phyloP scores from a whole-genome alignment of 805 yeast species.

The Starmerella etchellsii region DNA sequence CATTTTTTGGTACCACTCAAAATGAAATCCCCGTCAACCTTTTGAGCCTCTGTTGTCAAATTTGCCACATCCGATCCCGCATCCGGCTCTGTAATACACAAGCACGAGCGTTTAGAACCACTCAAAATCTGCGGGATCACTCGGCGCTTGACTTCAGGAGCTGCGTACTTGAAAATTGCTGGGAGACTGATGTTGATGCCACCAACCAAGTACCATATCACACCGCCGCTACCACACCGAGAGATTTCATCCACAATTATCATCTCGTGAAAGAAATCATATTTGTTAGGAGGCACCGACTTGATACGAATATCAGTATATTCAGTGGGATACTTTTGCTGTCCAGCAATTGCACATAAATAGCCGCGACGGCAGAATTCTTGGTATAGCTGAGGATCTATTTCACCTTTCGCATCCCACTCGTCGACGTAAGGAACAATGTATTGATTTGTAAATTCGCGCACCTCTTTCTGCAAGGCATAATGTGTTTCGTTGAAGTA shows the following conservation, averaged over 20 bases:
- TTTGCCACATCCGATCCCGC: constrained; percentile 36
- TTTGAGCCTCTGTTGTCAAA: constrained; percentile 29
- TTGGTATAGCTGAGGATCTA: constrained; percentile 25
- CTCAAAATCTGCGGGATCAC: constrained; percentile 29
- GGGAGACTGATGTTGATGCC: constrained; percentile 34
- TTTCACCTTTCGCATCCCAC: constrained; percentile 31
- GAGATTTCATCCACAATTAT: constrained; percentile 30
- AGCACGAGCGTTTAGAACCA: constrained; percentile 31
- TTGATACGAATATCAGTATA: constrained; percentile 28
- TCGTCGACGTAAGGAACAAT: constrained; percentile 32
- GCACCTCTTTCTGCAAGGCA: constrained; percentile 31
- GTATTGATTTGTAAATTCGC: constrained; percentile 30
- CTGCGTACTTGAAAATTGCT: constrained; percentile 29
- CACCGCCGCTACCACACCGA: constrained; percentile 32
- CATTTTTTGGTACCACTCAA: constrained; percentile 35
- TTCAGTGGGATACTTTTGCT: constrained; percentile 27
- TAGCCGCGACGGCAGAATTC: constrained; percentile 32
- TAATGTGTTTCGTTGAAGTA: constrained; percentile 31
- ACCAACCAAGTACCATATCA: constrained; percentile 31
- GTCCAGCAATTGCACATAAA: constrained; percentile 31
- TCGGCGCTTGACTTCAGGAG: constrained; percentile 26
- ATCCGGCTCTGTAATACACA: constrained; percentile 34
- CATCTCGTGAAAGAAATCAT: constrained; percentile 31
- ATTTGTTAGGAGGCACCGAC: constrained; percentile 29
- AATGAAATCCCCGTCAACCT: constrained; percentile 30